Conservation (phyloP, 805 yeast genomes). For the Metschnikowia santaceciliae region DNA sequence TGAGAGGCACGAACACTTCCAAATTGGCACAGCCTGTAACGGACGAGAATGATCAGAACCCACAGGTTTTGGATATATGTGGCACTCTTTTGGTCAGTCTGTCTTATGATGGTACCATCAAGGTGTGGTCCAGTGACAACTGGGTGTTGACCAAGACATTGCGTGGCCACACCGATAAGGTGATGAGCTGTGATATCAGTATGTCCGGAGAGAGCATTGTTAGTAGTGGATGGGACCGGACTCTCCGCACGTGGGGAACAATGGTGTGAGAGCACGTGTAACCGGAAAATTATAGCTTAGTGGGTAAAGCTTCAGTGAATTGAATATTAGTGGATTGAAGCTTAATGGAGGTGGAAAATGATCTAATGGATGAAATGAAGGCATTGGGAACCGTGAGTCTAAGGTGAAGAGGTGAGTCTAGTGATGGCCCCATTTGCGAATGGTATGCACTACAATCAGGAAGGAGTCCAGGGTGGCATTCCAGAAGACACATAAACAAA, state of each 20-base stretch:
- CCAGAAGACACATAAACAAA: too few species aligned
- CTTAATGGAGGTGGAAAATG: too few species aligned
- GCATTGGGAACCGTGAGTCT: too few species aligned
- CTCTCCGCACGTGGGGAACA: constrained; percentile 60
- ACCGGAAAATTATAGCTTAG: too few species aligned
- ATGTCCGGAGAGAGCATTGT: constrained; percentile 41
- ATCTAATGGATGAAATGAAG: too few species aligned
- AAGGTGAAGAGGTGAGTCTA: too few species aligned
- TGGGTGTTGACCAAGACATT: constrained; percentile 59
- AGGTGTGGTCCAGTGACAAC: constrained; percentile 59
- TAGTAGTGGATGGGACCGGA: constrained; percentile 82
- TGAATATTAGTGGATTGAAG: too few species aligned
- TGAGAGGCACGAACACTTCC: constrained; percentile 19
- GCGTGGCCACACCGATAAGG: constrained; percentile 57
- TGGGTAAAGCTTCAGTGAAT: too few species aligned
- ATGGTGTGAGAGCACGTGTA: too few species aligned
- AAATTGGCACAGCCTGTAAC: constrained; percentile 20
- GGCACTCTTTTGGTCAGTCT: constrained; percentile 55
- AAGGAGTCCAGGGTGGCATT: too few species aligned
- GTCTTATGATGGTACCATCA: constrained; percentile 69
- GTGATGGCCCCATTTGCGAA: too few species aligned
- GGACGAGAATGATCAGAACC: constrained; percentile 29
- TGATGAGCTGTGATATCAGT: constrained; percentile 64
- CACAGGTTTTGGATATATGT: constrained; percentile 23
- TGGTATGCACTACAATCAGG: too few species aligned